Evolutionary conservation across 2,329 filamentous ascomycete genomes (phyloP).

Genomic region (Monosporascus sp.): DNA sequence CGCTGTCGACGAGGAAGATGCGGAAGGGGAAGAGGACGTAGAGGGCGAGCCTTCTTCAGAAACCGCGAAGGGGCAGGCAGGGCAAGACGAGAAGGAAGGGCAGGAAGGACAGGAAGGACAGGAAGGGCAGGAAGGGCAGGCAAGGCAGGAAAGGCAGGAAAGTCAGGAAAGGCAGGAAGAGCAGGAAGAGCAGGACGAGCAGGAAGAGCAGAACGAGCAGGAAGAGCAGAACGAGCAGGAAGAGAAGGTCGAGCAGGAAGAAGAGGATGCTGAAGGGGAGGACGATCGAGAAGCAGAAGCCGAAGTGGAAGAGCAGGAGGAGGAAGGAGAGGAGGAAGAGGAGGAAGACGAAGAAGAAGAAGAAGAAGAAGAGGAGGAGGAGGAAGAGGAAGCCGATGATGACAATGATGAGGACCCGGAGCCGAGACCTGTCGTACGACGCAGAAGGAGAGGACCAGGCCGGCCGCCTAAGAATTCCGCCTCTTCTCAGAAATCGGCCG

Average conservation of each 20-base stretch:
- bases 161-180: constrained; percentile 25
- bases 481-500: constrained; percentile 22
- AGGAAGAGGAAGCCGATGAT: neutral
- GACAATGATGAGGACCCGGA: constrained; percentile 15
- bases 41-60: constrained; percentile 8
- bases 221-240: constrained; percentile 16
- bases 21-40: constrained; percentile 14
- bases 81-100: constrained; percentile 14
- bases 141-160: constrained; percentile 23
- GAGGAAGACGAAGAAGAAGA: constrained; percentile 8
- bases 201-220: constrained; percentile 25
- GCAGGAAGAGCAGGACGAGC: constrained; percentile 28
- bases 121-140: constrained; percentile 22
- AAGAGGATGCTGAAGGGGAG: constrained; percentile 24
- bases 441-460: constrained; percentile 23
- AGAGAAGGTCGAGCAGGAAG: constrained; percentile 3
- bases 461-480: constrained; percentile 30
- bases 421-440: constrained; percentile 7
- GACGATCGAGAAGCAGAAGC: constrained; percentile 11
- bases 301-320: constrained; percentile 18
- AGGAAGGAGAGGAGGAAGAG: constrained; percentile 1
- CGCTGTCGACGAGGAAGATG: constrained; percentile 25
- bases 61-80: constrained; percentile 22
- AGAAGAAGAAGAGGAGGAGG: constrained; percentile 15
- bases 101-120: constrained; percentile 23